Evolutionary conservation across 805 yeast genomes (phyloP).

Genomic region (Kodamaea kaohsiungensis): DNA sequence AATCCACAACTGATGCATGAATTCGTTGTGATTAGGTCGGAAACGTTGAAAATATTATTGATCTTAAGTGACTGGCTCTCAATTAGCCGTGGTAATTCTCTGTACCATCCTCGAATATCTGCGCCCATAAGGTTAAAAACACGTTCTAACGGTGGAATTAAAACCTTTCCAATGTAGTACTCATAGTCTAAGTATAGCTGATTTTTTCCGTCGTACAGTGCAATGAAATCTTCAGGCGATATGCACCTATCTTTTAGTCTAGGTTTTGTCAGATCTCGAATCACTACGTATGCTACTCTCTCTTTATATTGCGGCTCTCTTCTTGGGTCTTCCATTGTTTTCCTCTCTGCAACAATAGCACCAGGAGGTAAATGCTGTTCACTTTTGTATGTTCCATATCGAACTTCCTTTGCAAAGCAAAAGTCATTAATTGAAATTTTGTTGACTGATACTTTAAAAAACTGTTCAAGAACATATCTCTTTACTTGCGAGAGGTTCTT

Average conservation of each 20-base stretch:
- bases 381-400: slow-evolving; percentile 78
- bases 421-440: slow-evolving; percentile 75
- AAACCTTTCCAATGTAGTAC: slow-evolving; percentile 79
- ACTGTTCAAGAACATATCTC: slow-evolving; percentile 61
- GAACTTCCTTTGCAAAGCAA: slow-evolving; percentile 89
- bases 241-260: slow-evolving; percentile 75
- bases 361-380: slow-evolving; percentile 84
- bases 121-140: slow-evolving; percentile 82
- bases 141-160: slow-evolving; percentile 89
- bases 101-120: slow-evolving; percentile 74
- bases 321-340: slow-evolving; percentile 63
- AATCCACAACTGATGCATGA: slow-evolving; percentile 32
- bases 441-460: slow-evolving; percentile 62
- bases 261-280: slow-evolving; percentile 53
- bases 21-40: slow-evolving; percentile 14
- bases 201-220: slow-evolving; percentile 26
- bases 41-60: slow-evolving; percentile 8
- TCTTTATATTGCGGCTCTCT: slow-evolving; percentile 87
- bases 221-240: slow-evolving; percentile 73
- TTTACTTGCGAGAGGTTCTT: slow-evolving; percentile 72
- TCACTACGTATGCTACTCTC: slow-evolving; percentile 83
- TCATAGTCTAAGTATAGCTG: slow-evolving; percentile 67
- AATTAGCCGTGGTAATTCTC: slow-evolving; percentile 55
- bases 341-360: slow-evolving; percentile 72
- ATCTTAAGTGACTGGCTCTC: slow-evolving; percentile 9